Percentiles rank a stretch among this genome's conserved stretches.
Evolutionary conservation across 2,329 filamentous ascomycete species (phyloP).

Genomic region (Cladosporium sp.): DNA sequence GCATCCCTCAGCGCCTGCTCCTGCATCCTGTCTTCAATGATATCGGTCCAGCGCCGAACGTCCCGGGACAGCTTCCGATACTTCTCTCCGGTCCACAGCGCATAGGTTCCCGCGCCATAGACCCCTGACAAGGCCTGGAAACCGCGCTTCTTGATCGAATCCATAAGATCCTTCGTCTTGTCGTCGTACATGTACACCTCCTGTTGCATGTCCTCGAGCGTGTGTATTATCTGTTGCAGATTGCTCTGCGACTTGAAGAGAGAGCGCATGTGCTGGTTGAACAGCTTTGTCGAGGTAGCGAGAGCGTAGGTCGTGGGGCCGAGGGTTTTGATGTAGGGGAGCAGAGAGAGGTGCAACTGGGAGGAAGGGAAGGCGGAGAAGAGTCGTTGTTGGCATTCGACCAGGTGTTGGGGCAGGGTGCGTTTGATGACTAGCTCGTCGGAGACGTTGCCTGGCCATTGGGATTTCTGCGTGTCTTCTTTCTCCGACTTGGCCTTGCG

Average conservation of each 20-base stretch:
- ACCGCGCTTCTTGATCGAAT: not conserved
- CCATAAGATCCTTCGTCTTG: not conserved
- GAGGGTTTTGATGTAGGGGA: conserved; percentile 18
- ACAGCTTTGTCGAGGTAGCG: not conserved
- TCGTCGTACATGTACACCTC: conserved; percentile 16
- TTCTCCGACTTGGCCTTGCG: not conserved
- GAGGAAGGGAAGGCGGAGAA: conserved; percentile 3
- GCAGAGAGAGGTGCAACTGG: not conserved
- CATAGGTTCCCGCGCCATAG: not conserved
- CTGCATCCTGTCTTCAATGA: conserved; percentile 1
- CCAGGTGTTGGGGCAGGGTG: not conserved
- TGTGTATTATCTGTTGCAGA: conserved; percentile 5
- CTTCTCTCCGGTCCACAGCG: conserved; percentile 7
- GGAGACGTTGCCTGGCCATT: conserved; percentile 2
- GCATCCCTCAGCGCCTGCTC: conserved; percentile 12
- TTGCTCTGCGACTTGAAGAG: not conserved
- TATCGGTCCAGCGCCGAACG: not conserved
- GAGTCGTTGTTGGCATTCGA: not conserved
- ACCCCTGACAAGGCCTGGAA: not conserved
- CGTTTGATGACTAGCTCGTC: conserved; percentile 6
- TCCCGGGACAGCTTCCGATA: not conserved
- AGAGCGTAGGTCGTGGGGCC: conserved; percentile 17
- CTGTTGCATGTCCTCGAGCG: conserved; percentile 17
- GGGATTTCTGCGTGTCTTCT: not conserved
- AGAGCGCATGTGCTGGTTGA: conserved; percentile 18